Percentiles rank a stretch among this genome's conserved stretches.
phyloP scores from a whole-genome alignment of 2,329 filamentous ascomycete genomes.

The Dendryphion nanum region DNA sequence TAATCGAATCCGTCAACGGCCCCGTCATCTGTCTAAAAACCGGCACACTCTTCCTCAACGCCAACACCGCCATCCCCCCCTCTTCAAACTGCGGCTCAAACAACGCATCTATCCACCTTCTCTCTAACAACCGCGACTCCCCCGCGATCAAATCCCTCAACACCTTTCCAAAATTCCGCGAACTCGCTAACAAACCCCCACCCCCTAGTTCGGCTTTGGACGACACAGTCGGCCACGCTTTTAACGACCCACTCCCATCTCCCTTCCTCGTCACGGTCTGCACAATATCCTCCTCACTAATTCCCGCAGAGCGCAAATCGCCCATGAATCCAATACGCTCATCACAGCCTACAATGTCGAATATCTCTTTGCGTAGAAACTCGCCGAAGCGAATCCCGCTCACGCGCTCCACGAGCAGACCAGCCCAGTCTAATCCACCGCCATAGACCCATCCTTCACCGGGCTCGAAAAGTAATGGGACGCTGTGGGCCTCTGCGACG shows the following conservation, averaged over 20 bases:
- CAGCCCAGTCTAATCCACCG: slow-evolving; percentile 48
- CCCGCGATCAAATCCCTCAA: slow-evolving; percentile 19
- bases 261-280: slow-evolving; percentile 14
- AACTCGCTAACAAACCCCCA: slow-evolving; percentile 17
- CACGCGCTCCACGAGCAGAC: slow-evolving; percentile 40
- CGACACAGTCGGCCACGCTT: not conserved
- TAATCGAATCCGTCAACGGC: slow-evolving; percentile 3
- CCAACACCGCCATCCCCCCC: slow-evolving; percentile 19
- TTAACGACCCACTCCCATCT: slow-evolving; percentile 6
- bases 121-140: slow-evolving; percentile 12
- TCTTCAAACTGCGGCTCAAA: slow-evolving; percentile 21
- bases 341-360: slow-evolving; percentile 11
- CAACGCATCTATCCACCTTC: slow-evolving; percentile 16
- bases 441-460: slow-evolving; percentile 53
- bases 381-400: slow-evolving; percentile 23
- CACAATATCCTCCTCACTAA: slow-evolving; percentile 4
- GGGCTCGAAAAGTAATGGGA: slow-evolving; percentile 33
- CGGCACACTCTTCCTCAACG: slow-evolving; percentile 20
- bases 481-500: slow-evolving; percentile 29
- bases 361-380: slow-evolving; percentile 25
- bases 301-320: not conserved
- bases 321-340: slow-evolving; percentile 5
- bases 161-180: slow-evolving; percentile 20
- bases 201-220: slow-evolving; percentile 11
- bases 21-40: slow-evolving; percentile 11